Percentiles rank a stretch among this genome's conserved stretches.
phyloP scores from a whole-genome alignment of 139 green algal genomes.

The Chlorella sp. region DNA sequence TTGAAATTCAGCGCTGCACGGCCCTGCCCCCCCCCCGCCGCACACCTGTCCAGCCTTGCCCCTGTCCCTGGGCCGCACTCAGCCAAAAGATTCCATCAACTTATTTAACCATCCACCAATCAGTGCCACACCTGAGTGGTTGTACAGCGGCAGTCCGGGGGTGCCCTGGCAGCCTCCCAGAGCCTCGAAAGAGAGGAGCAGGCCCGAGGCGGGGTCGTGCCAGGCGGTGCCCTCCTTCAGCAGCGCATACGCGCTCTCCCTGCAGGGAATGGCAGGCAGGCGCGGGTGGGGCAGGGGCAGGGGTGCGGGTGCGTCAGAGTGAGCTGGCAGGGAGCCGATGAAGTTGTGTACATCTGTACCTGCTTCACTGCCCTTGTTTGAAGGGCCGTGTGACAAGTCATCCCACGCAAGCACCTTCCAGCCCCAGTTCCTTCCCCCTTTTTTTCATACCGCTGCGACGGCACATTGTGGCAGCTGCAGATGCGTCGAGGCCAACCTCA shows the following conservation, averaged over 20 bases:
- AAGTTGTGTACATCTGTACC: neutral
- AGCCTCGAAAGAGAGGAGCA: constrained; percentile 41
- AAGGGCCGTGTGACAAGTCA: too few relatives aligned
- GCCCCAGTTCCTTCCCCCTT: too few relatives aligned
- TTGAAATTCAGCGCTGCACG: constrained; percentile 28
- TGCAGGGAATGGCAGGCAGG: neutral
- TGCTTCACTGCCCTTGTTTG: neutral
- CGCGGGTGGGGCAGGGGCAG: neutral
- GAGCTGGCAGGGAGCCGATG: too few relatives aligned
- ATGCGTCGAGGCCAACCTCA: too few relatives aligned
- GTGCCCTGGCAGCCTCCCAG: constrained; percentile 6
- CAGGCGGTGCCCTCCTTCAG: constrained; percentile 42
- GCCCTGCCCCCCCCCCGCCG: neutral
- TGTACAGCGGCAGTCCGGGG: constrained; percentile 22
- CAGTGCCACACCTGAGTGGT: constrained; percentile 1
- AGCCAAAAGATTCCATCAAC: too few relatives aligned
- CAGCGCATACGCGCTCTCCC: constrained; percentile 28
- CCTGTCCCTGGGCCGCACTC: too few relatives aligned
- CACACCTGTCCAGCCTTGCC: too few relatives aligned
- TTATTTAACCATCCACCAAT: too few relatives aligned
- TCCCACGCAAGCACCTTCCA: too few relatives aligned
- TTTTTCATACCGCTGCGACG: too few relatives aligned
- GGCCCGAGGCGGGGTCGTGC: constrained; percentile 31
- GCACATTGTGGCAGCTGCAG: too few relatives aligned
- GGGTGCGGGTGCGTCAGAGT: too few relatives aligned